Base-by-base conservation (phyloP, 345 rosid genomes). In the Citrus inodora region DNA sequence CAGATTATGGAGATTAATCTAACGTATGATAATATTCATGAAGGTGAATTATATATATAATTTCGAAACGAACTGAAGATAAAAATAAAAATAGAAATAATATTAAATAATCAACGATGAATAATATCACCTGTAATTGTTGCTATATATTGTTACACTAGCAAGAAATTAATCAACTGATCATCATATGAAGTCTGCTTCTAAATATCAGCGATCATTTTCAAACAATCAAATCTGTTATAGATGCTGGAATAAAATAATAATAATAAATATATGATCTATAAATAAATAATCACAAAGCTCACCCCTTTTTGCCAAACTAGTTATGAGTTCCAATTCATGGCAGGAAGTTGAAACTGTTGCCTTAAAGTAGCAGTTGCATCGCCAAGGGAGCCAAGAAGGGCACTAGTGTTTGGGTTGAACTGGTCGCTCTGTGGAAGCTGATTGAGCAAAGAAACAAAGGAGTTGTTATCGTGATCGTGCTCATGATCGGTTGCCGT, bases 371-470 rank as follows among this genome's bases (percentile, higher is more conserved):
- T 17, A 53, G 58, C 19, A 76, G 76, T 85, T 7, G 82, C 81
- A 19, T 88, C 87, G 14, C 88, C 86, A 8, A 80, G 76, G 6
- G 89, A 67, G 1, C 83, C 75, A 24, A 86, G 80, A 64, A 87
- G 74, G 13, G 42, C 37, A 65, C 22, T 27, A 19, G 78, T 27
- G 65, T 73, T 75, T 6, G 83, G 77, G 30, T 82, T 83, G 27
- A 80, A 80, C 24, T 71, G 73, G 14, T 80, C 46, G 30, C 40
- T 59, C 46, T 75, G 88, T 11, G 88, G 90, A 69, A 85, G 70
- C 71, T 81, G 90, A 62, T 82, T 79, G 38, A 88, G 86, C 80
- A 88, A 56, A 37, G 90, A 86, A 67, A 84, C 86, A 30, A 86
- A 88, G 25, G 90, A 86, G 68, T 63, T 76, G 51, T 24, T 37